Conservation (phyloP, 768 basidiomycete species). For the Crucibulum laeve region DNA sequence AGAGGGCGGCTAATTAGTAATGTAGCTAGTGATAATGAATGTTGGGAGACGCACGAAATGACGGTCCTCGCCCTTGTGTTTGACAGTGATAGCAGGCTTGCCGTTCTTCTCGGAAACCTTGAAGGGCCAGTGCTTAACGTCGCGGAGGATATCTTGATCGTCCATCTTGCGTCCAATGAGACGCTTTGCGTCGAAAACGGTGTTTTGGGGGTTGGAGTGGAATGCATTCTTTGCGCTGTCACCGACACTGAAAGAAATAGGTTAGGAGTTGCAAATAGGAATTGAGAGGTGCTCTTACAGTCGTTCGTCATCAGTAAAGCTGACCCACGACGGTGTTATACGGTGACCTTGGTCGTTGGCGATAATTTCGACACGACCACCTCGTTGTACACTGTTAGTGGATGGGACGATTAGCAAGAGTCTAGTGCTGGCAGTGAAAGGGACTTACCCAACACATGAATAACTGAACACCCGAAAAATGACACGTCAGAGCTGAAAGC, state of each 20-base stretch:
- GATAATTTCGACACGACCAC: slow-evolving; percentile 85
- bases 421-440: neutral
- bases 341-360: slow-evolving; percentile 89
- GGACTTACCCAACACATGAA: slow-evolving; percentile 89
- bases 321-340: slow-evolving; percentile 87
- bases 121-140: slow-evolving; percentile 93
- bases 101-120: slow-evolving; percentile 71
- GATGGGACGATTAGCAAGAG: neutral
- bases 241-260: slow-evolving; percentile 56
- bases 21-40: neutral
- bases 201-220: slow-evolving; percentile 88
- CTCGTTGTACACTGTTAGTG: slow-evolving; percentile 64
- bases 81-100: slow-evolving; percentile 75
- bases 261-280: slow-evolving; percentile 12
- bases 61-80: slow-evolving; percentile 53
- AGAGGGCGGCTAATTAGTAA: neutral
- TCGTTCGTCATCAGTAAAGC: slow-evolving; percentile 77
- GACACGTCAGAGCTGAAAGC: slow-evolving; percentile 17
- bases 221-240: slow-evolving; percentile 97
- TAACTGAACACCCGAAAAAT: slow-evolving; percentile 47
- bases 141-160: slow-evolving; percentile 75
- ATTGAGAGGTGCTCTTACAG: slow-evolving; percentile 34
- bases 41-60: slow-evolving; percentile 38
- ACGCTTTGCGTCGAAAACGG: slow-evolving; percentile 95
- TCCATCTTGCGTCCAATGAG: slow-evolving; percentile 85